Evolutionary conservation across 495 filamentous ascomycete species (phyloP).

Genomic region (Cladorrhinum samala): DNA sequence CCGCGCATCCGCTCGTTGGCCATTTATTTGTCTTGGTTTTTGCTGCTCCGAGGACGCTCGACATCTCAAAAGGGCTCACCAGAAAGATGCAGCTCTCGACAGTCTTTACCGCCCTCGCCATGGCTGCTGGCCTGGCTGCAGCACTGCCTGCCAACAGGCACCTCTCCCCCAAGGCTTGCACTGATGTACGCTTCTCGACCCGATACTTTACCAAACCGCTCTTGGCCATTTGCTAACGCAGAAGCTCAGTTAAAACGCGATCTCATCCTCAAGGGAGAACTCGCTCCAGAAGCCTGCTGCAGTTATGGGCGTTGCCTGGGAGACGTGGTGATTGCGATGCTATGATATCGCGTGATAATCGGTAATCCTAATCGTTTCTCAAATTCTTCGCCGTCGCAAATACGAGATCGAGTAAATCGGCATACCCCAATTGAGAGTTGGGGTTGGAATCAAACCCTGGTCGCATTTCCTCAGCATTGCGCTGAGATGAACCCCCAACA

Average conservation of each 20-base stretch:
- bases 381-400: no score
- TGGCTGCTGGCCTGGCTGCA: constrained; percentile 14
- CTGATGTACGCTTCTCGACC: constrained; percentile 27
- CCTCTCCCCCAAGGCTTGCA: constrained; percentile 32
- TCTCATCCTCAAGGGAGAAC: constrained; percentile 38
- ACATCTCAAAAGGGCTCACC: not conserved
- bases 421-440: not conserved
- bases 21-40: not conserved
- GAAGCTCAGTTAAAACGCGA: constrained; percentile 38
- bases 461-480: no score
- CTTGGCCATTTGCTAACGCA: constrained; percentile 11
- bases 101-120: constrained; percentile 7
- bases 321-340: constrained; percentile 40
- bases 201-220: no score
- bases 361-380: no score
- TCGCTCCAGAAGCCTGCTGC: constrained; percentile 43
- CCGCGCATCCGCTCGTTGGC: not conserved
- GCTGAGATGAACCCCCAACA: no score
- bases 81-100: not conserved
- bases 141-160: constrained; percentile 13
- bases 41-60: not conserved
- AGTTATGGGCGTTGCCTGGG: constrained; percentile 43
- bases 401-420: not conserved
- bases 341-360: constrained; percentile 4
- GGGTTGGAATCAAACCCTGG: not conserved